Evolutionary conservation across 208 protist genomes (phyloP), one percentile per base, ranked within the genome.

Genomic region (Trypanosoma conorhini): DNA sequence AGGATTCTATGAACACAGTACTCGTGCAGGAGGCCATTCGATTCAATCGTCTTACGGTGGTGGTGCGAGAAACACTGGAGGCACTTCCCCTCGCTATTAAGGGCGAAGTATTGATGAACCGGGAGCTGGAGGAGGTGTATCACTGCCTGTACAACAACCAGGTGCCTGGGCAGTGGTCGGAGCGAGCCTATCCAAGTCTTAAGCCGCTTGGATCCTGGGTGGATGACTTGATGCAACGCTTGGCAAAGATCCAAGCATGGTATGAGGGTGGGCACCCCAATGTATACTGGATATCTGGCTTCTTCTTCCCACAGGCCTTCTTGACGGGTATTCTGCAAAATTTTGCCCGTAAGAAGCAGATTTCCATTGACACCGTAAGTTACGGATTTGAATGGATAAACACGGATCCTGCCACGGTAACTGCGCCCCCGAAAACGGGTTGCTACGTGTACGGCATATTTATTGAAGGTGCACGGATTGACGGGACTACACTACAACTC

Each of bases 1-100:
- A 98, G 70, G 98, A 99, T 81, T 98, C 96, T 7, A 98, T 99
- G 97, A 99, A 99, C 83, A 99, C 98, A 17, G 98, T 99, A 40
- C 77, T 99, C 21, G 88, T 96, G 31, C 98, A 99, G 82, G 99
- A 99, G 86, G 92, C 97, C 26, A 97, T 98, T 67, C 91, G 97
- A n/a, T 98, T 99, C 68, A 95, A 98, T 67, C 93, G 96, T 24
- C 75, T 99, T 24, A 74, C 94, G n/a, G 78, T 86, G 0, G 81
- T 88, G 19, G 74, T 98, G 28, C 80, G 91, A 57, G 77, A 76
- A 55, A 95, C 92, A 5, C 83, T 97, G 28, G 84, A 91, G 61
- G 72, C 72, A 62, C 82, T 98, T 63, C 85, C 91, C 12, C 88
- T 97, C 54, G 98, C 98, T 10, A 89, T 99, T 72, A 98, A 98